phyloP scores from a whole-genome alignment of 768 basidiomycete genomes.

The Lactifluus echinatus region DNA sequence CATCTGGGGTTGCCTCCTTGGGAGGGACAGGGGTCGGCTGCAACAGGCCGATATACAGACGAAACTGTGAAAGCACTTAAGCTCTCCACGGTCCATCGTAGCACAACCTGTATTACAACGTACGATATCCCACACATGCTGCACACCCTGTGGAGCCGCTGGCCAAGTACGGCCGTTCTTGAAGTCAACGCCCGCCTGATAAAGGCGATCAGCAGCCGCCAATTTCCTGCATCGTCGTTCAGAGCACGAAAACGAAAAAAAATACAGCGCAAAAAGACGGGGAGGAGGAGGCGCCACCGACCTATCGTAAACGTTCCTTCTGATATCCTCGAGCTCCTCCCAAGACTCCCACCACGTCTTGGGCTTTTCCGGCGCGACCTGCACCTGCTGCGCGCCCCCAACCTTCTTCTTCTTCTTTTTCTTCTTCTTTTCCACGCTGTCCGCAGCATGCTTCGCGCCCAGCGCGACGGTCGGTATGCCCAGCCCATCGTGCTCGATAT shows the following conservation, averaged over 20 bases:
- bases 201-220: conserved; percentile 45
- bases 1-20: conserved; percentile 19
- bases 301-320: conserved; percentile 33
- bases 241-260: too few species aligned
- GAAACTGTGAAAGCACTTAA: conserved; percentile 39
- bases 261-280: background rate
- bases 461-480: conserved; percentile 61
- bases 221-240: conserved; percentile 29
- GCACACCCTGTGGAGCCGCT: conserved; percentile 24
- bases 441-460: conserved; percentile 42
- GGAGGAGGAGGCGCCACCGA: conserved; percentile 30
- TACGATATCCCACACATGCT: conserved; percentile 60
- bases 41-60: conserved; percentile 49
- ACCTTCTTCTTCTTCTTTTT: conserved; percentile 40
- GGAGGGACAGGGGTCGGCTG: conserved; percentile 18
- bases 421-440: conserved; percentile 48
- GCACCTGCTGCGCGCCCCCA: conserved; percentile 24
- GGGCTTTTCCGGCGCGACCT: conserved; percentile 23
- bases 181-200: conserved; percentile 53
- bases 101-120: conserved; percentile 6
- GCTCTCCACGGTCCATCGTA: background rate
- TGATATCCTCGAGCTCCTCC: conserved; percentile 49
- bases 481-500: conserved; percentile 52
- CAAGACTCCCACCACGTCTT: conserved; percentile 64
- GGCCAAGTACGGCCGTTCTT: conserved; percentile 35